These are phyloP conservation scores for Leishmania tropica DNA, from an alignment of 208 protist genomes.

Conservation along the genomic window DNA sequence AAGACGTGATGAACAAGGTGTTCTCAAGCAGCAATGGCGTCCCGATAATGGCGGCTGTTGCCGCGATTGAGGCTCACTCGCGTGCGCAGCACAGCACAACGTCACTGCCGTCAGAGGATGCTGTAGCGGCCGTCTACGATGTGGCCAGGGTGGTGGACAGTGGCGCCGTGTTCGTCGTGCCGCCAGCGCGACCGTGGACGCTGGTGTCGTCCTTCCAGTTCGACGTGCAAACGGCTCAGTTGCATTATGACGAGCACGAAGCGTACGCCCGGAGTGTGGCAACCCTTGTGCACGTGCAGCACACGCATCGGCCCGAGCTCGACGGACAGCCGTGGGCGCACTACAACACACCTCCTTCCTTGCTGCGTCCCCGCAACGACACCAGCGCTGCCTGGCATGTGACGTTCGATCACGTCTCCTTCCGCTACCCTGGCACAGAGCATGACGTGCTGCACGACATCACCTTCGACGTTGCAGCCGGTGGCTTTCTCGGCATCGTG, in stretches of 20 bases:
- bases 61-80: background rate
- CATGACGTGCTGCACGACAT: slow-evolving; percentile 51
- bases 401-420: slow-evolving; percentile 66
- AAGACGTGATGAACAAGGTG: slow-evolving; percentile 8
- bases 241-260: slow-evolving; percentile 21
- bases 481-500: slow-evolving; percentile 61
- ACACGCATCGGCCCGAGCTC: slow-evolving; percentile 2
- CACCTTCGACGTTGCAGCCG: slow-evolving; percentile 49
- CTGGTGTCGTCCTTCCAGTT: slow-evolving; percentile 24
- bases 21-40: background rate
- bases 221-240: slow-evolving; percentile 19
- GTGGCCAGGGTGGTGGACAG: slow-evolving; percentile 22
- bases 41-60: slow-evolving; percentile 16
- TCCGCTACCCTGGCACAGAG: slow-evolving; percentile 54
- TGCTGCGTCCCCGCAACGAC: background rate
- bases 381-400: slow-evolving; percentile 44
- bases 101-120: background rate
- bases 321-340: slow-evolving; percentile 6
- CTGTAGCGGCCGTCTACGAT: slow-evolving; percentile 14
- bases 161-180: slow-evolving; percentile 15
- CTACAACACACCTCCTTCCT: background rate
- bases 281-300: slow-evolving; percentile 12
- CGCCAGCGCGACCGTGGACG: slow-evolving; percentile 14
- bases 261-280: slow-evolving; percentile 16
- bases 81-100: background rate